Conservation (phyloP, 352 stramenopile genomes). For the Globisporangium megalacanthum region DNA sequence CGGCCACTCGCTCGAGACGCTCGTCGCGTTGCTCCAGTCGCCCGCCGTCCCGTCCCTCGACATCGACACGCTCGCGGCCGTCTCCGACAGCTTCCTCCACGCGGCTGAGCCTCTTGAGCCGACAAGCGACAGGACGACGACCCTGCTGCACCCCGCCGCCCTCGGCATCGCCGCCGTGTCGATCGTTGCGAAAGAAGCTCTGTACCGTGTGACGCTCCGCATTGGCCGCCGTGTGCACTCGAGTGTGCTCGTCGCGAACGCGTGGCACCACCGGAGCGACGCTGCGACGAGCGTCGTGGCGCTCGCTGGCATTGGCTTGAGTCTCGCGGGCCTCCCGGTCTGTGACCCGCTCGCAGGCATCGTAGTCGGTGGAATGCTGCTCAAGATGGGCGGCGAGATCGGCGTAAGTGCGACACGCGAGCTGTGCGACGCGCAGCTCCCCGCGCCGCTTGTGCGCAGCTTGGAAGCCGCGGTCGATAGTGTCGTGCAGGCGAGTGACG, state of each 20-base stretch:
- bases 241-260: constrained; percentile 93
- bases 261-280: constrained; percentile 92
- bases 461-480: constrained; percentile 27
- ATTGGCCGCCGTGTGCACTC: constrained; percentile 90
- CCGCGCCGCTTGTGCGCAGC: constrained; percentile 27
- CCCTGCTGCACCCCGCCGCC: constrained; percentile 56
- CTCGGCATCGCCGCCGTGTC: constrained; percentile 82
- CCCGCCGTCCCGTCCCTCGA: background rate
- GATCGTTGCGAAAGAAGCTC: constrained; percentile 88
- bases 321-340: constrained; percentile 49
- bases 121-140: background rate
- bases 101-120: background rate
- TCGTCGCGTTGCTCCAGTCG: constrained; percentile 43
- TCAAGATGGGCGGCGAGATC: constrained; percentile 75
- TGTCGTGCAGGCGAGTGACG: constrained; percentile 34
- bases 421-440: constrained; percentile 56
- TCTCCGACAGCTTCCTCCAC: constrained; percentile 5
- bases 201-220: constrained; percentile 89
- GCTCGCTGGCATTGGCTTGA: constrained; percentile 56
- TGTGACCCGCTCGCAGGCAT: constrained; percentile 69
- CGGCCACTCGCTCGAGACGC: constrained; percentile 56
- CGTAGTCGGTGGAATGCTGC: constrained; percentile 63
- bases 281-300: constrained; percentile 78
- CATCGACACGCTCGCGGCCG: no score
- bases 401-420: constrained; percentile 53